Percentiles rank a stretch among this genome's conserved stretches.
Conservation (phyloP, 805 yeast species). For the Saturnispora quitensis region DNA sequence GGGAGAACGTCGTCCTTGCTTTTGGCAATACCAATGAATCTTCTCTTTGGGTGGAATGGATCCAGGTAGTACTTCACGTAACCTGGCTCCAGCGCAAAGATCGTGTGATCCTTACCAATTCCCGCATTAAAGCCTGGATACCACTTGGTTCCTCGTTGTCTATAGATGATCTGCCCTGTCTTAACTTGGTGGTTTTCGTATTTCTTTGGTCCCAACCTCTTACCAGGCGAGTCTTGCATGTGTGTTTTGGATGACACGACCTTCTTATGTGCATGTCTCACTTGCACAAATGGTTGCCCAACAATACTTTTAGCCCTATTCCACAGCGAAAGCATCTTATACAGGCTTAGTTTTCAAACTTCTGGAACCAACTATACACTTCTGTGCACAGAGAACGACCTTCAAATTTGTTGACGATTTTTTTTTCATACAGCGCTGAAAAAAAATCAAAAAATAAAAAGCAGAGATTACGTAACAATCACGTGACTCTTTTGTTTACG, state of each 20-base stretch:
- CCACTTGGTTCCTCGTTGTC: constrained; percentile 92
- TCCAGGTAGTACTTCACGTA: constrained; percentile 84
- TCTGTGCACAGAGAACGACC: neutral
- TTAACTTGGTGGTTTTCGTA: constrained; percentile 69
- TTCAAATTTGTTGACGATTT: neutral
- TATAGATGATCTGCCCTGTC: constrained; percentile 79
- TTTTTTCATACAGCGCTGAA: neutral
- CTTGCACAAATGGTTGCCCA: constrained; percentile 25
- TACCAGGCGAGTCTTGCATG: constrained; percentile 91
- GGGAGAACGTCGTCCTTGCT: constrained; percentile 59
- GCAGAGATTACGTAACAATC: neutral
- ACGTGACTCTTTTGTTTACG: neutral
- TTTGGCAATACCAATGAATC: constrained; percentile 82
- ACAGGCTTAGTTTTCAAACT: neutral
- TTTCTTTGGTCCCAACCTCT: constrained; percentile 84
- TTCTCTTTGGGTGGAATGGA: constrained; percentile 93
- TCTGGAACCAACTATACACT: neutral
- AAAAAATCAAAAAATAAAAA: neutral
- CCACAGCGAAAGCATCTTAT: neutral
- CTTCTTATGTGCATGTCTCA: constrained; percentile 87
- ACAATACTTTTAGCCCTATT: neutral
- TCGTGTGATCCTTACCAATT: constrained; percentile 90
- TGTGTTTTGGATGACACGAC: constrained; percentile 94
- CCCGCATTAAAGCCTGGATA: constrained; percentile 90
- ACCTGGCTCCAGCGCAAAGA: constrained; percentile 88